Conservation (phyloP, 2,329 filamentous ascomycete genomes). For the Aureobasidium pullulans region DNA sequence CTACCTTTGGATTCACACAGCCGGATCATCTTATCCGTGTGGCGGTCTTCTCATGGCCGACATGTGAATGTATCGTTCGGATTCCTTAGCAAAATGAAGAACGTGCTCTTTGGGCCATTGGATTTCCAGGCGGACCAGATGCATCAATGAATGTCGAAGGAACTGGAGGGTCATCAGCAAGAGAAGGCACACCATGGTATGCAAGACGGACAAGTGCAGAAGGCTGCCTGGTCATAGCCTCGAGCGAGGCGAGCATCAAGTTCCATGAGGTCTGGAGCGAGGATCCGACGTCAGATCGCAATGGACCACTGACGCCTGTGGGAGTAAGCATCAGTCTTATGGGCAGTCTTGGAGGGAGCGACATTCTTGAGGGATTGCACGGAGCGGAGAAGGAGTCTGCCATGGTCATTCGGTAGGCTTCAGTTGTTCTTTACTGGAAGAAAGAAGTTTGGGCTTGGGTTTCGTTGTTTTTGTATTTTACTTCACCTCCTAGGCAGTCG, state of each 20-base stretch:
- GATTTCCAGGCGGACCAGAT: conserved; percentile 63
- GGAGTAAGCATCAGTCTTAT: conserved; percentile 36
- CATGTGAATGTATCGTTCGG: conserved; percentile 75
- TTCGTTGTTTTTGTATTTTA: neutral
- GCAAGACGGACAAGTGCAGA: conserved; percentile 55
- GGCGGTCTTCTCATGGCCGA: conserved; percentile 90
- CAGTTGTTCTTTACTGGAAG: neutral
- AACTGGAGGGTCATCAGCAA: neutral
- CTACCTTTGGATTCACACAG: conserved; percentile 88
- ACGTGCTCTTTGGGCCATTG: conserved; percentile 78
- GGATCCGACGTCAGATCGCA: neutral
- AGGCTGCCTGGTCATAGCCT: conserved; percentile 83
- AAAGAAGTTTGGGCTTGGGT: neutral
- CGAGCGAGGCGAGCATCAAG: conserved; percentile 85
- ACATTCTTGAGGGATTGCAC: conserved; percentile 75
- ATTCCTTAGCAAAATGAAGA: conserved; percentile 77
- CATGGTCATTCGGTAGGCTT: conserved; percentile 30
- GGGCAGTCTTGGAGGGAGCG: conserved; percentile 65
- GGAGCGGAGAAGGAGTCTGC: conserved; percentile 65
- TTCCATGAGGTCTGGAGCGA: conserved; percentile 84
- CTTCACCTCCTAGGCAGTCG: neutral
- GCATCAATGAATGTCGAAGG: conserved; percentile 24
- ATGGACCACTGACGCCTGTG: conserved; percentile 22
- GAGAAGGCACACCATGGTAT: conserved; percentile 41
- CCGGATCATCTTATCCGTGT: conserved; percentile 85